Percentiles rank a stretch among this genome's conserved stretches.
Conservation (phyloP, 2,329 filamentous ascomycete species). For the Lachnellula arida region DNA sequence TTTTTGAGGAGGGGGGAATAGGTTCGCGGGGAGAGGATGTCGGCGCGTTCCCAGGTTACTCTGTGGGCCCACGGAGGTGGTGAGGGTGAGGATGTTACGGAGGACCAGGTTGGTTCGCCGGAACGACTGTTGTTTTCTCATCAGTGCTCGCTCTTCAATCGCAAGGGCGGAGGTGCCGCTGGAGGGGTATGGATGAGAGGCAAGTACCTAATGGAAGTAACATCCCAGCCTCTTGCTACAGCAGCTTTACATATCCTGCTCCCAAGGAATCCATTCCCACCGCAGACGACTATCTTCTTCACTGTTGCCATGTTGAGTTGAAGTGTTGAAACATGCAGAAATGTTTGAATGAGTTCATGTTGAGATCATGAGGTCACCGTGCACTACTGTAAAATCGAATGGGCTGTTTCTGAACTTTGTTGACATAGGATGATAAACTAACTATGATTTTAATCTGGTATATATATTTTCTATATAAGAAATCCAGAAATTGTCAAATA, state of each 20-base stretch:
- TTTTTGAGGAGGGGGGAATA: slow-evolving; percentile 73
- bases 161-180: neutral
- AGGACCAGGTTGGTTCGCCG: slow-evolving; percentile 80
- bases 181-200: neutral
- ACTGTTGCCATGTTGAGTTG: slow-evolving; percentile 26
- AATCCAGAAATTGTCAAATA: no score
- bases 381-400: no score
- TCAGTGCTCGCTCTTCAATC: neutral
- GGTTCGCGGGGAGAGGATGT: slow-evolving; percentile 76
- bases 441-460: no score
- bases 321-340: neutral
- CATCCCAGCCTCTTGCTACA: slow-evolving; percentile 80
- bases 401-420: no score
- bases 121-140: slow-evolving; percentile 61
- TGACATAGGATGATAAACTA: no score
- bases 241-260: slow-evolving; percentile 87
- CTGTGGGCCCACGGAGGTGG: slow-evolving; percentile 76
- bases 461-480: no score
- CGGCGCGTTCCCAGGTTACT: slow-evolving; percentile 82
- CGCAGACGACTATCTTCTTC: slow-evolving; percentile 85
- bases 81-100: slow-evolving; percentile 60
- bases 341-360: neutral
- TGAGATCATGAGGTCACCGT: no score
- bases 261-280: slow-evolving; percentile 89
- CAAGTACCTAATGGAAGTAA: slow-evolving; percentile 80